Percentiles rank a stretch among this genome's conserved stretches.
Evolutionary conservation across 2,329 filamentous ascomycete species (phyloP).

Genomic region (Colletotrichum chlorophyti): DNA sequence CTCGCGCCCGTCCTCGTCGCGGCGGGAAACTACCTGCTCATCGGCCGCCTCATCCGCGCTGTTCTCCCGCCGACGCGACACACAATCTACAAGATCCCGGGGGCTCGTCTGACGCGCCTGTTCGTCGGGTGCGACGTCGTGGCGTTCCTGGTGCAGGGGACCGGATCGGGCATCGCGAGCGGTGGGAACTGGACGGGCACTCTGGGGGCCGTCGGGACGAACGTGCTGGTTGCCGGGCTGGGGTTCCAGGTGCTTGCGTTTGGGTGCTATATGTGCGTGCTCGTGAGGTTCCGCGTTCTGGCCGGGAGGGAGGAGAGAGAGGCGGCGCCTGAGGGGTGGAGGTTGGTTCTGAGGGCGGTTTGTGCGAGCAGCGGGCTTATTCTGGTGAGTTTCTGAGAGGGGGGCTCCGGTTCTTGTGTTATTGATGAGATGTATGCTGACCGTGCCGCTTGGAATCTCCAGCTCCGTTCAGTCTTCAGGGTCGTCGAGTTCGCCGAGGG

Average conservation of each 20-base stretch:
- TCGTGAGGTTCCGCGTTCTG: constrained; percentile 45
- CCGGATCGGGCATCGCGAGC: constrained; percentile 50
- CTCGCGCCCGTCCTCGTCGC: constrained; percentile 56
- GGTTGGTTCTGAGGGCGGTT: constrained; percentile 47
- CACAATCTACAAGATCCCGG: constrained; percentile 43
- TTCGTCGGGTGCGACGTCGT: constrained; percentile 55
- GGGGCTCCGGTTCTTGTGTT: too few relatives aligned
- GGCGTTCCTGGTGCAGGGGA: constrained; percentile 52
- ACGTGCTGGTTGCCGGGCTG: constrained; percentile 50
- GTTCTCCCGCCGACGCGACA: constrained; percentile 42
- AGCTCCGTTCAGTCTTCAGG: constrained; percentile 60
- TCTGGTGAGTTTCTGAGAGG: constrained; percentile 46
- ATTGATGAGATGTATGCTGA: neutral
- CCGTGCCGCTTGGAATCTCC: fast-evolving
- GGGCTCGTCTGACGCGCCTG: constrained; percentile 48
- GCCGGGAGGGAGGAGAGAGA: constrained; percentile 32
- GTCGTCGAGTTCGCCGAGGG: constrained; percentile 59
- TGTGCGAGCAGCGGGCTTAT: constrained; percentile 53
- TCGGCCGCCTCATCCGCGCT: constrained; percentile 51
- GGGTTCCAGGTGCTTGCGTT: constrained; percentile 48
- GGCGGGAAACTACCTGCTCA: constrained; percentile 57
- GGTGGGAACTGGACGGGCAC: constrained; percentile 49
- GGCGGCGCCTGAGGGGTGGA: constrained; percentile 42
- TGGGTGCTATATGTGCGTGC: constrained; percentile 46
- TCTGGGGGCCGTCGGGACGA: constrained; percentile 44